phyloP scores from a whole-genome alignment of 495 filamentous ascomycete genomes.

The Podospora pseudoanserina region DNA sequence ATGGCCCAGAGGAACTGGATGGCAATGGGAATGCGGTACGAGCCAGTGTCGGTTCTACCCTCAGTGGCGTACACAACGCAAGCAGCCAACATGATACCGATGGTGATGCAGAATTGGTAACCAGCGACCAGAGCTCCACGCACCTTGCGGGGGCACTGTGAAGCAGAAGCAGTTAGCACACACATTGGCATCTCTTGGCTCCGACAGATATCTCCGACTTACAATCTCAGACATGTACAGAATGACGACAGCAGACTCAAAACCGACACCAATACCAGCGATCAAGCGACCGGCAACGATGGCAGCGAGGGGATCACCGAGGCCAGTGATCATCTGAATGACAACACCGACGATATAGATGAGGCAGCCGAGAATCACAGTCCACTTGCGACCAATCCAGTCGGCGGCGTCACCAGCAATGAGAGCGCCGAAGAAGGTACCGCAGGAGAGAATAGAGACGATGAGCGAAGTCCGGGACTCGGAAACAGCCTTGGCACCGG shows the following conservation, averaged over 20 bases:
- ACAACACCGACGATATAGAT: slow-evolving; percentile 63
- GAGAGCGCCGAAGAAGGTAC: slow-evolving; percentile 73
- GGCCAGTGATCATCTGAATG: slow-evolving; percentile 53
- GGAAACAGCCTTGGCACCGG: slow-evolving; percentile 23
- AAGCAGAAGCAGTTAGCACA: neutral
- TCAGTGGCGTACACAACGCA: slow-evolving; percentile 69
- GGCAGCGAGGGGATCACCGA: slow-evolving; percentile 41
- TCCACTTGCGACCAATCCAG: slow-evolving; percentile 62
- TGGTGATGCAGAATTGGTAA: slow-evolving; percentile 76
- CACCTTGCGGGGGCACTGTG: slow-evolving; percentile 58
- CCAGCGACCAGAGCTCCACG: slow-evolving; percentile 70
- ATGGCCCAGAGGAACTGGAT: slow-evolving; percentile 69
- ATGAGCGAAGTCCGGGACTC: slow-evolving; percentile 56
- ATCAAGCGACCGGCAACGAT: slow-evolving; percentile 68
- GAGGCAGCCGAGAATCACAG: slow-evolving; percentile 61
- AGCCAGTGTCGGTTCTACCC: slow-evolving; percentile 56
- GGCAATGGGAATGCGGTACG: slow-evolving; percentile 69
- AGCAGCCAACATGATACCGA: slow-evolving; percentile 69
- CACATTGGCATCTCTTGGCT: neutral
- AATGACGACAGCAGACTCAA: slow-evolving; percentile 70
- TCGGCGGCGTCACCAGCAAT: slow-evolving; percentile 68
- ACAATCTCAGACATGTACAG: slow-evolving; percentile 71
- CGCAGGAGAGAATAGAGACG: slow-evolving; percentile 68
- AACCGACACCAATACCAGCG: slow-evolving; percentile 70
- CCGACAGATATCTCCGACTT: slow-evolving; percentile 7